Evolutionary conservation across 805 yeast species (phyloP).

Genomic region (Metschnikowia lochheadii): DNA sequence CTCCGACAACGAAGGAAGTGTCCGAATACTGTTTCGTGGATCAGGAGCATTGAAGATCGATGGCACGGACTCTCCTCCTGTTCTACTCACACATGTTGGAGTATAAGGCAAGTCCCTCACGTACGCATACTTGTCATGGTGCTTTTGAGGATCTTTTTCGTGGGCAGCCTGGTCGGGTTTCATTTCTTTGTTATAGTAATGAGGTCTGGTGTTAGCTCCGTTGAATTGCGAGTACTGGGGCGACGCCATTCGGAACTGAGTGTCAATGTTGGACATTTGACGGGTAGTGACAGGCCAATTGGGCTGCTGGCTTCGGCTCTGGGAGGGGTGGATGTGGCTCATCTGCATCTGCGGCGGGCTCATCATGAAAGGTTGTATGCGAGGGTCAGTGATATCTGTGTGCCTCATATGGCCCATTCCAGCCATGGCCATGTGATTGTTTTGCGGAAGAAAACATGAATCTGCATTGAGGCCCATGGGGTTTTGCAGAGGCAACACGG

Average conservation of each 20-base stretch:
- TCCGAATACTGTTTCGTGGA: neutral
- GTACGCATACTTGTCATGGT: neutral
- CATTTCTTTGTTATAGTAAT: neutral
- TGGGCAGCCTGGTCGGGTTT: neutral
- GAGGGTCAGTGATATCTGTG: neutral
- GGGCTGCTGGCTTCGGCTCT: neutral
- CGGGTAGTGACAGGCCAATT: neutral
- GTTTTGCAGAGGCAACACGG: constrained; percentile 1
- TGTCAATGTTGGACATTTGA: neutral
- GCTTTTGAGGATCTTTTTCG: neutral
- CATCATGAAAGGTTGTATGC: constrained; percentile 1
- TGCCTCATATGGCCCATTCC: neutral
- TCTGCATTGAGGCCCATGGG: neutral
- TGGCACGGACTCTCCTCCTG: neutral
- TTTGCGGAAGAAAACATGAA: neutral
- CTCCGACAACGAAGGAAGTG: constrained; percentile 5
- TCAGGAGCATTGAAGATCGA: neutral
- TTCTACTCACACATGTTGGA: neutral
- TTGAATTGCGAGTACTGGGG: neutral
- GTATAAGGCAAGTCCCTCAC: neutral
- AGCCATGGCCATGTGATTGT: neutral
- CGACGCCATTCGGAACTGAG: neutral
- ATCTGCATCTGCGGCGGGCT: neutral
- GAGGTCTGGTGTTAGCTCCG: neutral
- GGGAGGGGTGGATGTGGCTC: neutral